Base-by-base conservation (phyloP, 148 eudicot genomes). In the Silene latifolia region DNA sequence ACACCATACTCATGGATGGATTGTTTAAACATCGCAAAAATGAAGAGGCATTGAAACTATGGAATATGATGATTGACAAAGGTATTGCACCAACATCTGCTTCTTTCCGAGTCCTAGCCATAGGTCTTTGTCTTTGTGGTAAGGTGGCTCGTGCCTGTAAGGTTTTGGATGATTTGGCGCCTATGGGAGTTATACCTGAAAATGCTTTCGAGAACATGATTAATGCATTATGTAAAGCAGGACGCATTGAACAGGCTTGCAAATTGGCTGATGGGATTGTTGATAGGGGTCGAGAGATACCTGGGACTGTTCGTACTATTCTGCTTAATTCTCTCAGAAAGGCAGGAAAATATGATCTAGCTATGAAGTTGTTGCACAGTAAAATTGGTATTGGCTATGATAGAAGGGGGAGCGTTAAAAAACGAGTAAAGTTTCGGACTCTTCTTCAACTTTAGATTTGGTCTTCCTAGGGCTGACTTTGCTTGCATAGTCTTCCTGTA, bases 361-460 rank as follows among this genome's bases (percentile, higher is more conserved):
- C 98, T 23, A 83, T 95, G 88, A 95, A 92, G 78, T 78, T 95
- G 88, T 81, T 92, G 96, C 98, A 92, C 74, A 90, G 97, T 77
- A 95, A 95, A 85, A 88, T 92, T 82, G 99, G 97, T 42, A 89
- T 95, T 66, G 99, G 99, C 18, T 95, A 92, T 82, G 94, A 95
- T 81, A 88, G 97, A 82, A 72, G 76, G 82, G 91, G 96, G 42
- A 95, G 96, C 76, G 78, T 95, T 72, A 95, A 92, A 80, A 87
- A 84, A 75, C 78, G 98, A 71, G 97, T 95, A 20, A 92, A 90
- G 76, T 95, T 92, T 74, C 83, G 83, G 66, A 81, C 75, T 72
- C 87, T 95, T 53, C 78, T 95, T 56, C 80, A 86, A 27, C 76
- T 53, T 77, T 94, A 86, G 81, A 24, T 73, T 29, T 62, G 42